phyloP scores from a whole-genome alignment of 768 basidiomycete species.

The Collybiopsis luxurians region DNA sequence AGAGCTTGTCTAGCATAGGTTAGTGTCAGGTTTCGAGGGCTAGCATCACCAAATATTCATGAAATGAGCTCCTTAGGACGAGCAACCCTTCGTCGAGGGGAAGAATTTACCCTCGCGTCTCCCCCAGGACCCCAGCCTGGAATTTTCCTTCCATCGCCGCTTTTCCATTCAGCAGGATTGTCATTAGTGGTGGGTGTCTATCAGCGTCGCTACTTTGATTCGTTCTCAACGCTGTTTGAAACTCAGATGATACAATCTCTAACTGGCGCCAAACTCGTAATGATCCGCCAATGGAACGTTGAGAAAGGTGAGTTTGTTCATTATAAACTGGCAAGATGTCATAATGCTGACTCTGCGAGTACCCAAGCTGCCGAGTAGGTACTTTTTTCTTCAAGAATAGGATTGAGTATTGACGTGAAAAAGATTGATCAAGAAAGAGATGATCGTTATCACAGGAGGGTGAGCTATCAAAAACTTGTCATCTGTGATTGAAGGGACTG shows the following conservation, averaged over 20 bases:
- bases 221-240: no score
- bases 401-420: no score
- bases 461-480: conserved; percentile 28
- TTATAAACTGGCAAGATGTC: neutral
- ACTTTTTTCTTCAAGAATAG: no score
- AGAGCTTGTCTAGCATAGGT: conserved; percentile 45
- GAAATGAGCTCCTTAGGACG: no score
- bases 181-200: no score
- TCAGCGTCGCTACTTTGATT: no score
- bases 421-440: conserved; percentile 51
- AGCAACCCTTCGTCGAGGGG: conserved; percentile 45
- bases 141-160: conserved; percentile 52
- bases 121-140: conserved; percentile 43
- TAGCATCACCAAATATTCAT: no score
- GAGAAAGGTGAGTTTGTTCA: conserved; percentile 54
- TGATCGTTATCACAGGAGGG: conserved; percentile 51
- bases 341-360: neutral
- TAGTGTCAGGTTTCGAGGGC: no score
- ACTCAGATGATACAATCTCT: conserved; percentile 58
- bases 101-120: conserved; percentile 29
- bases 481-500: no score
- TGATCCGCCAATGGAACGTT: conserved; percentile 55
- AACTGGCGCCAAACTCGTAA: conserved; percentile 53
- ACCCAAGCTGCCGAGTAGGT: conserved; percentile 12
- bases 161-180: conserved; percentile 65